Evolutionary conservation across 106 monocot genomes (phyloP).

Genomic region (Chionographis japonica): DNA sequence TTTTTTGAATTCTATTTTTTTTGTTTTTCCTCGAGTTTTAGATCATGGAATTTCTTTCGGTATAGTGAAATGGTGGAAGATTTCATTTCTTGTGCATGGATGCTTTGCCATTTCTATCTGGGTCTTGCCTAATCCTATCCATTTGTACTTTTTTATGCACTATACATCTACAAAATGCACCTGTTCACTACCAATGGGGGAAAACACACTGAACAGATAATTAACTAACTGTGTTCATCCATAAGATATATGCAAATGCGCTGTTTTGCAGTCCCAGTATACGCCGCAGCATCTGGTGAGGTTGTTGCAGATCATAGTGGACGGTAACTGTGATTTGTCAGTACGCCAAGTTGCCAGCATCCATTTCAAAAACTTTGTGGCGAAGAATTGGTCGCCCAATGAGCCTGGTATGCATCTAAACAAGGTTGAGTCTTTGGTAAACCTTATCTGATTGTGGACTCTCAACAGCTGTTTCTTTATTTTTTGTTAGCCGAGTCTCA

Average conservation of each 20-base stretch:
- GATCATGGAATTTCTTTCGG: too few relatives aligned
- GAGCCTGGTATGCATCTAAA: constrained; percentile 42
- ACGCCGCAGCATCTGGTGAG: constrained; percentile 82
- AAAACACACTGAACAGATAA: not conserved
- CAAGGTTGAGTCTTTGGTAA: not conserved
- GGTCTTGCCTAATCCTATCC: too few relatives aligned
- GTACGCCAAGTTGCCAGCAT: constrained; percentile 95
- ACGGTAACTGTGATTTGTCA: constrained; percentile 59
- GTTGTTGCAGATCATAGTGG: constrained; percentile 79
- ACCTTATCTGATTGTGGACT: not conserved
- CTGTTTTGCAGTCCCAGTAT: constrained; percentile 65
- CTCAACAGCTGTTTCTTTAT: constrained; percentile 1
- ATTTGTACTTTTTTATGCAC: too few relatives aligned
- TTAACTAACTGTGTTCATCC: not conserved
- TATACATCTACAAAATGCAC: too few relatives aligned
- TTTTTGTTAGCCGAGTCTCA: constrained; percentile 41
- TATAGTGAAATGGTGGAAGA: too few relatives aligned
- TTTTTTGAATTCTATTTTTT: not conserved
- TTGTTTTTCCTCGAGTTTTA: not conserved
- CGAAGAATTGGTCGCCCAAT: constrained; percentile 85
- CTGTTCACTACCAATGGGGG: not conserved
- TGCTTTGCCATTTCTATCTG: too few relatives aligned
- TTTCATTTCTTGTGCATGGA: too few relatives aligned
- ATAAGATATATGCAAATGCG: not conserved
- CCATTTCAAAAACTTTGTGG: constrained; percentile 94